A percentile compares a stretch with the other conserved stretches of the same genome.
phyloP scores from a whole-genome alignment of 768 basidiomycete genomes.

The Sarcodon sp. region DNA sequence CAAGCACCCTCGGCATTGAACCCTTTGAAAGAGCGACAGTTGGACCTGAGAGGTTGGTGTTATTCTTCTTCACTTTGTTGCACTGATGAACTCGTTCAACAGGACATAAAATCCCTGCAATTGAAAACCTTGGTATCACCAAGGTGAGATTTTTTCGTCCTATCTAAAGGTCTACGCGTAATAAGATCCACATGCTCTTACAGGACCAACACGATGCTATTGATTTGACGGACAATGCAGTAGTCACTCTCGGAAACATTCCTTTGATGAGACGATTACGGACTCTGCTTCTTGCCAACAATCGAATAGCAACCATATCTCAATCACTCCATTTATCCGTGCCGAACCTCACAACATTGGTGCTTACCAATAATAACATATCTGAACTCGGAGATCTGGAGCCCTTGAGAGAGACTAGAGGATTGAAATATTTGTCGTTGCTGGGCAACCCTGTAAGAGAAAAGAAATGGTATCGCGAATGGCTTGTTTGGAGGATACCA shows the following conservation, averaged over 20 bases:
- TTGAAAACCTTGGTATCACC: constrained; percentile 94
- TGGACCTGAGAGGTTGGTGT: constrained; percentile 74
- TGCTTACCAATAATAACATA: constrained; percentile 76
- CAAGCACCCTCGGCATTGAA: constrained; percentile 69
- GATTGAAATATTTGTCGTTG: constrained; percentile 64
- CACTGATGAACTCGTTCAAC: constrained; percentile 11
- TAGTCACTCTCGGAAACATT: constrained; percentile 71
- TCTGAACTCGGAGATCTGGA: constrained; percentile 77
- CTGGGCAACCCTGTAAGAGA: constrained; percentile 78
- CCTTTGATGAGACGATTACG: constrained; percentile 77
- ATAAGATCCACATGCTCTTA: not conserved
- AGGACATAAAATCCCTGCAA: constrained; percentile 92
- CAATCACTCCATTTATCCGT: constrained; percentile 71
- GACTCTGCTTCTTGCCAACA: constrained; percentile 82
- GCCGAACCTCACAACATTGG: constrained; percentile 73
- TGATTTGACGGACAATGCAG: constrained; percentile 87
- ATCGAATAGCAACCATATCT: constrained; percentile 77
- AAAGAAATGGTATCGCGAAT: constrained; percentile 95
- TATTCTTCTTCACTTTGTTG: not conserved
- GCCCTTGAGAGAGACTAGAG: constrained; percentile 62
- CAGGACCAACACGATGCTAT: constrained; percentile 92
- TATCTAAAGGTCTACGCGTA: not conserved
- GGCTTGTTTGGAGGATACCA: constrained; percentile 84
- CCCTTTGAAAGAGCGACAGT: constrained; percentile 78
- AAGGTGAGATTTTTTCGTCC: constrained; percentile 33